Evolutionary conservation across 345 rosid genomes (phyloP), one percentile per base, ranked within the genome.

Genomic region (Gossypium thurberi): DNA sequence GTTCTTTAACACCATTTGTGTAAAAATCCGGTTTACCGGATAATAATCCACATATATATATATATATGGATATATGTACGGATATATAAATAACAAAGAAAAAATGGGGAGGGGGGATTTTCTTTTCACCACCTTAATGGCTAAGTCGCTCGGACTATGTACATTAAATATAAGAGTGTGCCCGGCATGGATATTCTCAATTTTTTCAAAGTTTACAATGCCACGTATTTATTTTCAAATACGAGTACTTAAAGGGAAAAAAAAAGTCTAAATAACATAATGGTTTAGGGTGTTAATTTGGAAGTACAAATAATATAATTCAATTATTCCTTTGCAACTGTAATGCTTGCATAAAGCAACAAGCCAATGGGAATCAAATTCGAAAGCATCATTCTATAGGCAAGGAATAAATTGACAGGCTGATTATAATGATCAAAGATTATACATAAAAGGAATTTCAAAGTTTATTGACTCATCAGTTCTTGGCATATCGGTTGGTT

Each of bases 401-500:
- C 23, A 43, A 2, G 2, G 17, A 62, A 53, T 21, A 53, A 53
- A 53, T 18, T 5, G 3, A 40, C 67, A 53, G 23, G 52, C 21
- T 61, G 15, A 63, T 9, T 65, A 5, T 33, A 33, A 47, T 28
- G 51, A 28, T 56, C 65, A 53, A 62, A 15, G 21, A 74, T 37
- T 42, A 65, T 66, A 55, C 42, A 2, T 28, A 23, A 66, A 47
- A 47, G 23, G 76, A 75, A 46, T 67, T 6, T 13, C 73, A 0
- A 55, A 79, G 73, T 37, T 76, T 85, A 92, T 94, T 78, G 98
- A 92, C 85, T 94, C 87, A 80, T 92, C 98, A 70, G 92, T 89
- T 85, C 98, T 87, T 56, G 97, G 98, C 26, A 94, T 85, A 75
- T 94, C 91, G 3, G 90, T 81, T 51, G 97, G 90, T 74, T 92